These are phyloP conservation scores for Chalciporus pseudorubinellus DNA, from an alignment of 768 basidiomycete species.

Conservation along the genomic window DNA sequence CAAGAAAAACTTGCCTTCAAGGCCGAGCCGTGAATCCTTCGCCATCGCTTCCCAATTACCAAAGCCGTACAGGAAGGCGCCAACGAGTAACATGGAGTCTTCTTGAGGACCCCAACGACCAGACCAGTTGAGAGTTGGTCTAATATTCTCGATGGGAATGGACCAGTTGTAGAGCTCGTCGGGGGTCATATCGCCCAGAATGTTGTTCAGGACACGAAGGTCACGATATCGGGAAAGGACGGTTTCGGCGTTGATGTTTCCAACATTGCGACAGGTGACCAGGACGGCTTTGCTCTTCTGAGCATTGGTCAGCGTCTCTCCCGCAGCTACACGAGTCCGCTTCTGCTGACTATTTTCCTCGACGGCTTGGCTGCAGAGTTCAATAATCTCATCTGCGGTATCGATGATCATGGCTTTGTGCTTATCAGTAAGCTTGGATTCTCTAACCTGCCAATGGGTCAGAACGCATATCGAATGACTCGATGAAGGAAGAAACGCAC, in stretches of 20 bases:
- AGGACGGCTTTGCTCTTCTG: constrained; percentile 98
- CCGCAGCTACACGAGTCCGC: constrained; percentile 68
- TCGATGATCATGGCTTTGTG: constrained; percentile 90
- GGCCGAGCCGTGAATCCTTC: constrained; percentile 78
- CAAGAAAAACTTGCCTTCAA: constrained; percentile 94
- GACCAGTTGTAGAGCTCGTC: constrained; percentile 80
- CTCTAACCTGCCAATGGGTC: constrained; percentile 59
- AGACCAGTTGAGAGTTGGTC: constrained; percentile 94
- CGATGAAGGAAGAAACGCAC: constrained; percentile 47
- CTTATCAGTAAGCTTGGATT: constrained; percentile 90
- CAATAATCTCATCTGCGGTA: constrained; percentile 89
- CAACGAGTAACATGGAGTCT: constrained; percentile 92
- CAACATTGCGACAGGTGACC: constrained; percentile 83
- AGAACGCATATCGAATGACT: neutral
- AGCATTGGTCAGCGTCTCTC: constrained; percentile 87
- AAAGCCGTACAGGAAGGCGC: constrained; percentile 91
- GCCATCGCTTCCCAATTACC: constrained; percentile 96
- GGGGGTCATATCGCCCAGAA: constrained; percentile 57
- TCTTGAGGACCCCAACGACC: constrained; percentile 92
- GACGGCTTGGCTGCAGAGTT: constrained; percentile 79
- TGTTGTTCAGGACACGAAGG: constrained; percentile 81
- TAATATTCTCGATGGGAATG: constrained; percentile 90
- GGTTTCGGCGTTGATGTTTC: constrained; percentile 97
- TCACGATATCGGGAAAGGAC: constrained; percentile 87
- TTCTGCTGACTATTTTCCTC: constrained; percentile 82